Evolutionary conservation across 768 basidiomycete genomes (phyloP), one percentile per base, ranked within the genome.

Genomic region (Trametes coccinea): DNA sequence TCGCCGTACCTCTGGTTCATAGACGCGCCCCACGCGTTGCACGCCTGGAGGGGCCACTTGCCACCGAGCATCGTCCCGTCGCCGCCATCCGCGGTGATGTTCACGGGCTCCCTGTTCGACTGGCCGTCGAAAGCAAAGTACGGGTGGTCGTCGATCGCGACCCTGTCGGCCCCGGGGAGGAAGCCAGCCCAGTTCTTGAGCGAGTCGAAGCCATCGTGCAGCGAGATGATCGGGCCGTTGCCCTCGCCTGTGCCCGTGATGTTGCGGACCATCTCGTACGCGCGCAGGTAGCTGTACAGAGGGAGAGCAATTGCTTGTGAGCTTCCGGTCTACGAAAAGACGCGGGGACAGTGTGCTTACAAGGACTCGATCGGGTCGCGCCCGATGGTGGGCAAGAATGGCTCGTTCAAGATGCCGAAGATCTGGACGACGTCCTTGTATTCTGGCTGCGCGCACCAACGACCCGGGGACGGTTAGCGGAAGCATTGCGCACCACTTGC

Each of bases 161-260:
- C 60, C 48, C 80, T 70, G 57, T 80, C 77, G 11, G 74, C 78
- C 33, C 72, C 74, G 44, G 64, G 55, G 16, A 71, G 49, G 60
- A 77, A 79, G 55, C 66, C 77, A 70, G 76, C 80, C 66, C 79
- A 75, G 51, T 67, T 40, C 43, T 53, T 59, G 66, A 81, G 64
- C 58, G 80, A 78, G 37, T 84, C 77, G 76, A 88, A 87, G 71
- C 76, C 79, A 59, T 81, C 79, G 67, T 80, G 79, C 53, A 82
- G 71, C 33, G 74, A 69, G 58, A 91, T 82, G 71, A 77, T 83
- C 8, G 81, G 78, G 10, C 81, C 70, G 71, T 85, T 62, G 29
- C 88, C 89, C 61, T 77, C 83, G 4, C 92, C 92, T 50, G 79
- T 69, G 17, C 92, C 92, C 41, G 89, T 90, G 66, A 92, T 88